Evolutionary conservation across 164 flowering plant species (phyloP), one percentile per base, ranked within the genome.

Genomic region (Chloranthus sessilifolius): DNA sequence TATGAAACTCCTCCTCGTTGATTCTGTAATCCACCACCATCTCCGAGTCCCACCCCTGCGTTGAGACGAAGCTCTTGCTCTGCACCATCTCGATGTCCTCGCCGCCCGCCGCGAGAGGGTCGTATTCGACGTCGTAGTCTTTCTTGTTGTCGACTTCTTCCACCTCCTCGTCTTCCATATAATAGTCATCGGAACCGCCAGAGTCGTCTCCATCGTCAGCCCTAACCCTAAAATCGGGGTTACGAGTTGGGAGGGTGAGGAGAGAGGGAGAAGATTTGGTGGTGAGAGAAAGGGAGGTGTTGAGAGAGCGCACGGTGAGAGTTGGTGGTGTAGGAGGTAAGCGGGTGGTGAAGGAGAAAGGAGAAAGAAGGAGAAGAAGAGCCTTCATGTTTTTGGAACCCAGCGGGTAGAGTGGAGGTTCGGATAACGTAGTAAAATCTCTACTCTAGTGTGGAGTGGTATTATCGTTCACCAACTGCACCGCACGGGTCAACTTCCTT

Each of bases 1-100:
- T 92, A 52, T 88, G 99, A 52, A 88, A 92, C 72, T 88, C 94
- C 1, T 92, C 96, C 69, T 88, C 99, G 25, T 86, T 75, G 42
- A 92, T 92, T 73, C 85, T 64, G 41, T 88, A 88, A 71, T 82
- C 89, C 27, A 88, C 85, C 2, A 86, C 75, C 75, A 67, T 74
- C 52, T 83, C 96, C 31, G 94, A 77, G 17, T 84, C 95, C 99
- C 95, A 88, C 0, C 96, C 96, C 59, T 76, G 82, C 0, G 81
- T 84, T 8, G 73, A 73, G 26, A 86, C 81, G 62, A 88, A 88
- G 69, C 71, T 82, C 71, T 75, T 76, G 71, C 94, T 86, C 59
- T 81, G 72, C 39, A 63, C 81, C 64, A 75, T 71, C 27, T 59
- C 73, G 9, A 85, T 80, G 12, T 76, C 82, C 3, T 72, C 90